Evolutionary conservation across 2,329 filamentous ascomycete species (phyloP).

Genomic region (Penicillium oxalicum): DNA sequence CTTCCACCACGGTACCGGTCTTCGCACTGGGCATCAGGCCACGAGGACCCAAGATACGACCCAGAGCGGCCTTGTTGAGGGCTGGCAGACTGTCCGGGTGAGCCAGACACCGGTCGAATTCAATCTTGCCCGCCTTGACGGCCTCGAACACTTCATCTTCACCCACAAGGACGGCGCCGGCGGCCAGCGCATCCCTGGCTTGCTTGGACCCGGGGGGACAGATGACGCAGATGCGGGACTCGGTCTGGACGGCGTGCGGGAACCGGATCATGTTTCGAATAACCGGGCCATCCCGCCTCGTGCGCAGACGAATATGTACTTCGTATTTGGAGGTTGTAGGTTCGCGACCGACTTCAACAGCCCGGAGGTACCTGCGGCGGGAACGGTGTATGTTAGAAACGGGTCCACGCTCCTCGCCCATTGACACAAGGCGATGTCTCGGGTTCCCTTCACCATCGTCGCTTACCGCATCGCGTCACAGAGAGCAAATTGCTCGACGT

Average conservation of each 20-base stretch:
- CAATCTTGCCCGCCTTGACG: conserved; percentile 68
- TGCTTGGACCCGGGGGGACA: conserved; percentile 73
- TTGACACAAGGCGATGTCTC: neutral
- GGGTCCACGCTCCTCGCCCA: neutral
- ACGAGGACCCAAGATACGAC: conserved; percentile 75
- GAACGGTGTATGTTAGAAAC: conserved; percentile 8
- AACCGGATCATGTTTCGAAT: conserved; percentile 83
- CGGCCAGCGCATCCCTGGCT: conserved; percentile 65
- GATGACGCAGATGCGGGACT: conserved; percentile 83
- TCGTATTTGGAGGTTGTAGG: conserved; percentile 79
- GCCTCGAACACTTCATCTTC: conserved; percentile 79
- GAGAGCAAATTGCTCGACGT: conserved; percentile 68
- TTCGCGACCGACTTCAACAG: conserved; percentile 79
- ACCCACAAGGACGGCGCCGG: conserved; percentile 77
- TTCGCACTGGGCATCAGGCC: conserved; percentile 90
- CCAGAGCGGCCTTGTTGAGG: conserved; percentile 74
- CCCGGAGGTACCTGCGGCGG: conserved; percentile 69
- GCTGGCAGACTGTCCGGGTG: conserved; percentile 71
- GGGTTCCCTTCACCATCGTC: neutral
- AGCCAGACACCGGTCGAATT: conserved; percentile 86
- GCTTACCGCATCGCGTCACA: conserved; percentile 81
- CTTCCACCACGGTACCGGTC: conserved; percentile 79
- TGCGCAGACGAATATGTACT: conserved; percentile 72
- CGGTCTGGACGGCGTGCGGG: conserved; percentile 82
- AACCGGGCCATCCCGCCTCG: conserved; percentile 77